Evolutionary conservation across 2,329 filamentous ascomycete species (phyloP), one percentile per base, ranked within the genome.

Genomic region (Fonsecaea nubica): DNA sequence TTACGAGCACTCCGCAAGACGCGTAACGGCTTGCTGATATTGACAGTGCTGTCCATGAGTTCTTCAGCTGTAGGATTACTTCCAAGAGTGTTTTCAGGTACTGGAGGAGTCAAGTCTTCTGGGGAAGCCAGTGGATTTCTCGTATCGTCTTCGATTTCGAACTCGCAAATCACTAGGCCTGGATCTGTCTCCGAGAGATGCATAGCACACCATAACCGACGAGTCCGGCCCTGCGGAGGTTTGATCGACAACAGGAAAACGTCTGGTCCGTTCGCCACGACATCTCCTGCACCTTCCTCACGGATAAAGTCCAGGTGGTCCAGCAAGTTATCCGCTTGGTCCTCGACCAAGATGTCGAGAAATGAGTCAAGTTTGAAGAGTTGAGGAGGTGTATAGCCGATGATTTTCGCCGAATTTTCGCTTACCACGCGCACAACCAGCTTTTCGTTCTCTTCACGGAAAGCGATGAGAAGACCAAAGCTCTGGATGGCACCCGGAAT

Each of bases 261-360:
- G 73, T 96, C 92, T 0, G 92, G 92, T 0, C 92, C 93, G 70
- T 93, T 93, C 1, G 85, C 79, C 0, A 85, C 82, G 0, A 92
- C 88, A 74, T 96, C 92, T 0, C 89, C 86, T 10, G 92, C 90
- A 25, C 67, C 66, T 69, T 95, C 92, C 58, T 96, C 92, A 25
- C 89, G 87, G 61, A 96, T 91, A 75, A 96, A 96, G 74, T 96
- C 92, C 59, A 96, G 86, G 71, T 96, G 92, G 71, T 96, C 92
- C 6, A 95, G 80, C 0, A 97, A 80, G 69, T 92, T 93, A 69
- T 96, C 92, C 15, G 89, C 85, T 74, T 96, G 92, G 72, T 96
- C 92, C 62, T 95, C 90, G 1, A 87, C 89, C 9, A 97, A 80
- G 12, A 97, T 91, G 67, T 95, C 90, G n/a, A 90, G 87, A 73